Evolutionary conservation across 345 rosid genomes (phyloP).

Genomic region (Bretschneidera sinensis): DNA sequence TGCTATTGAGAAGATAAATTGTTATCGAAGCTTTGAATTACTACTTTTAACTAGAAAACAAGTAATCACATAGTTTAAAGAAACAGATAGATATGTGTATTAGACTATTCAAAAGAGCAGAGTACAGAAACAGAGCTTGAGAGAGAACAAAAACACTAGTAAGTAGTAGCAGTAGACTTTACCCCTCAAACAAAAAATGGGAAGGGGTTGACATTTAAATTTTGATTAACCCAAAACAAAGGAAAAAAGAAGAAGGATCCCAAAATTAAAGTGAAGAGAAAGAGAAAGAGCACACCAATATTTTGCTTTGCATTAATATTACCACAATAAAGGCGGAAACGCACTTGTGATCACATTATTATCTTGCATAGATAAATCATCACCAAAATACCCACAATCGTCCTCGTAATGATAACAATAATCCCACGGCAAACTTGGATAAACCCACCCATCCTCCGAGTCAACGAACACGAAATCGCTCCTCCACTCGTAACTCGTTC

Average conservation of each 20-base stretch:
- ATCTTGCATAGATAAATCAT: conserved; percentile 34
- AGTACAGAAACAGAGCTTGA: too few relatives aligned
- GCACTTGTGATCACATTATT: conserved; percentile 18
- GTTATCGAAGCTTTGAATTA: too few relatives aligned
- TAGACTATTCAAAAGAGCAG: too few relatives aligned
- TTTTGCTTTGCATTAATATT: conserved; percentile 24
- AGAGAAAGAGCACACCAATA: not conserved
- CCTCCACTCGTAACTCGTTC: conserved; percentile 42
- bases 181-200: not conserved
- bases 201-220: too few relatives aligned
- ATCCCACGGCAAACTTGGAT: conserved; percentile 36
- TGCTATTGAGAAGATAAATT: too few relatives aligned
- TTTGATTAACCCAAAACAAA: too few relatives aligned
- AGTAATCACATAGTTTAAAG: too few relatives aligned
- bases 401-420: conserved; percentile 27
- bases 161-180: too few relatives aligned
- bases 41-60: too few relatives aligned
- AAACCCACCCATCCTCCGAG: conserved; percentile 37
- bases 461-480: conserved; percentile 61
- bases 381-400: conserved; percentile 34
- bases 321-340: conserved; percentile 40
- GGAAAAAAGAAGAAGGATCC: not conserved
- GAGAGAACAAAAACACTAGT: too few relatives aligned
- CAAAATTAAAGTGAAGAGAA: not conserved
- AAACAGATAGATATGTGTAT: too few relatives aligned